phyloP scores from a whole-genome alignment of 768 basidiomycete species.

The Fibroporia radiculosa region DNA sequence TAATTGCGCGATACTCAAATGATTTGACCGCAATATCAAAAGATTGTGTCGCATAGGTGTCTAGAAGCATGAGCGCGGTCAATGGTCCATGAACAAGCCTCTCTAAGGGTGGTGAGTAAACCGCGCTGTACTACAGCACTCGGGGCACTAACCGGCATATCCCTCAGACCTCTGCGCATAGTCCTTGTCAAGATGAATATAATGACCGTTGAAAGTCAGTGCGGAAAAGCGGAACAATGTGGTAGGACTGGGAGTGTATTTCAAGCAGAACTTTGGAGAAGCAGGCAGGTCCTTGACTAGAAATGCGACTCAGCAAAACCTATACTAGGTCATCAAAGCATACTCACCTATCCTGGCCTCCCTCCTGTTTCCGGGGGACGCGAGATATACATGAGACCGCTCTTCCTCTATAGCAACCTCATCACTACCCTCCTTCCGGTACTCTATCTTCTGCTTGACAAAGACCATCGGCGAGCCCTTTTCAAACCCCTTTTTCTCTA shows the following conservation, averaged over 20 bases:
- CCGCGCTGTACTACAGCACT: neutral
- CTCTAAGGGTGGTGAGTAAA: constrained; percentile 33
- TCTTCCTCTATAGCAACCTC: constrained; percentile 52
- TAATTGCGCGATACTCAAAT: constrained; percentile 67
- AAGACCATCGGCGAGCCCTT: constrained; percentile 64
- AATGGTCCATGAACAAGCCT: constrained; percentile 82
- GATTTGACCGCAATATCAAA: constrained; percentile 37
- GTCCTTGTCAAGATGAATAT: constrained; percentile 75
- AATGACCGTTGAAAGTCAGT: constrained; percentile 79
- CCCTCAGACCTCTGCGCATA: constrained; percentile 63
- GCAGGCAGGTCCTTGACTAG: constrained; percentile 45
- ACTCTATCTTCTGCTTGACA: constrained; percentile 56
- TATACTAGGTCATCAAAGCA: constrained; percentile 1
- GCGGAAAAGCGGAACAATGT: constrained; percentile 84
- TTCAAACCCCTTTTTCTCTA: constrained; percentile 62
- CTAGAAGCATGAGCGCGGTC: constrained; percentile 73
- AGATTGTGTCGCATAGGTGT: constrained; percentile 43
- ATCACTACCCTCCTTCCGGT: constrained; percentile 34
- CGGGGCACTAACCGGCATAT: constrained; percentile 49
- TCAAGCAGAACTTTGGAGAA: constrained; percentile 50
- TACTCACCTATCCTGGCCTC: constrained; percentile 35
- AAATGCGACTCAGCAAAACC: neutral
- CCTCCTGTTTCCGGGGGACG: constrained; percentile 24
- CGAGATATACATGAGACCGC: constrained; percentile 61
- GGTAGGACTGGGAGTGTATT: constrained; percentile 56